Evolutionary conservation across 345 rosid genomes (phyloP).

Genomic region (Kandelia obovata): DNA sequence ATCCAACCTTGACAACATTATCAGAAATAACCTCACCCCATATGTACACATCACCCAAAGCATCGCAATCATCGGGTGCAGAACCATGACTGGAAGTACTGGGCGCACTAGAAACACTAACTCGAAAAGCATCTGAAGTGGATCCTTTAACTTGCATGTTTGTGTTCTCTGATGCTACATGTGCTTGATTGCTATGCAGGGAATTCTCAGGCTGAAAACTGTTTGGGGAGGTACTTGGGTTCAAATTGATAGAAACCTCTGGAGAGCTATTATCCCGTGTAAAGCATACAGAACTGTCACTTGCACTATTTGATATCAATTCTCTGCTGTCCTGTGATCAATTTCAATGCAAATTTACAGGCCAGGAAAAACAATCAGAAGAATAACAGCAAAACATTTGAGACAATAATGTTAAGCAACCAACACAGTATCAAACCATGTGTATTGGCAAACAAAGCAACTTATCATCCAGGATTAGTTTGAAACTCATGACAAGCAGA

Average conservation of each 20-base stretch:
- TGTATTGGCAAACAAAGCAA: no score
- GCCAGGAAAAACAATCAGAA: neutral
- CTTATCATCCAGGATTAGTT: no score
- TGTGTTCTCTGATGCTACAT: slow-evolving; percentile 76
- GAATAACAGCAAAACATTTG: slow-evolving; percentile 6
- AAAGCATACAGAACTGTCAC: slow-evolving; percentile 74
- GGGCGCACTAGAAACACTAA: slow-evolving; percentile 94
- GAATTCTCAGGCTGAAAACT: slow-evolving; percentile 55
- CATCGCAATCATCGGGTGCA: slow-evolving; percentile 94
- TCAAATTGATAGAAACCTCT: slow-evolving; percentile 52
- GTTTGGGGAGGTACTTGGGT: slow-evolving; percentile 50
- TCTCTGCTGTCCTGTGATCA: slow-evolving; percentile 82
- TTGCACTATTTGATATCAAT: slow-evolving; percentile 76
- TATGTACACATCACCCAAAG: slow-evolving; percentile 88
- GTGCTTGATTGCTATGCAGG: slow-evolving; percentile 65
- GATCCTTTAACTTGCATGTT: slow-evolving; percentile 85
- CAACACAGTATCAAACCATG: no score
- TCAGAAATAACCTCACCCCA: slow-evolving; percentile 95
- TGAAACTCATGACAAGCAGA: no score
- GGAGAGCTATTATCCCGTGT: slow-evolving; percentile 63
- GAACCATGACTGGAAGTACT: slow-evolving; percentile 98
- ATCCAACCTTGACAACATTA: slow-evolving; percentile 51
- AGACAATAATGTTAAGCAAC: no score
- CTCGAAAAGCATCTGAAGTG: slow-evolving; percentile 84
- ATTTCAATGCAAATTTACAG: slow-evolving; percentile 13